Percentiles rank a stretch among this genome's conserved stretches.
These are phyloP conservation scores for Leccinum fuscescens DNA, from an alignment of 1,284 basidiomycete species.

Conservation along the genomic window DNA sequence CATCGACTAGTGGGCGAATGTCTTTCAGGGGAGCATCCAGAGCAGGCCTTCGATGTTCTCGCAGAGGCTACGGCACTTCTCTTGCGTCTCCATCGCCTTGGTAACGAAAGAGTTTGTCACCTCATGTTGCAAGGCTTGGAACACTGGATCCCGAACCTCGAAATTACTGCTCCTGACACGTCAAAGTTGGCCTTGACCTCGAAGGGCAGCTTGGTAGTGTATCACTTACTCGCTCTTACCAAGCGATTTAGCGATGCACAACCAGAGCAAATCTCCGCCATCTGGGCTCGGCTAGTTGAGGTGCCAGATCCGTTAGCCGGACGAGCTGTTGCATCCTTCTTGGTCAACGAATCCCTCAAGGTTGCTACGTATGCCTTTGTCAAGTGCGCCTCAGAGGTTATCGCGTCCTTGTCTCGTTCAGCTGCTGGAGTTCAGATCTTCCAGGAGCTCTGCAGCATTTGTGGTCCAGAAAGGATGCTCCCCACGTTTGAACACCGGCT, in stretches of 20 bases:
- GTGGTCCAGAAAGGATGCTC: slow-evolving; percentile 83
- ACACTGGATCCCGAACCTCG: slow-evolving; percentile 77
- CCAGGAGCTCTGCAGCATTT: slow-evolving; percentile 80
- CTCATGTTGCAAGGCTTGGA: slow-evolving; percentile 73
- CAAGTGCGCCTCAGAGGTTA: slow-evolving; percentile 76
- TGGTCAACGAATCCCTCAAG: slow-evolving; percentile 86
- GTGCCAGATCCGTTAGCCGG: slow-evolving; percentile 72
- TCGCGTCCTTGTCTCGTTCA: slow-evolving; percentile 83
- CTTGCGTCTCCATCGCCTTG: slow-evolving; percentile 60
- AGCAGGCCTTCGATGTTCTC: slow-evolving; percentile 68
- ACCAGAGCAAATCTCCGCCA: slow-evolving; percentile 78
- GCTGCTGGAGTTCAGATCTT: slow-evolving; percentile 73
- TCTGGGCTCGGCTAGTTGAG: slow-evolving; percentile 72
- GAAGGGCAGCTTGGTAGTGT: slow-evolving; percentile 69
- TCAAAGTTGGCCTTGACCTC: slow-evolving; percentile 43
- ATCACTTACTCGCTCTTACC: slow-evolving; percentile 84
- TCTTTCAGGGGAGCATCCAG: slow-evolving; percentile 79
- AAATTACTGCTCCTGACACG: slow-evolving; percentile 43
- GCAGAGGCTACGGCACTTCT: slow-evolving; percentile 75
- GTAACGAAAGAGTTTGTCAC: slow-evolving; percentile 47
- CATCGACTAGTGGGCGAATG: slow-evolving; percentile 77
- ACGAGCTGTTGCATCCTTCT: slow-evolving; percentile 78
- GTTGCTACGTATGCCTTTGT: slow-evolving; percentile 80
- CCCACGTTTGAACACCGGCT: slow-evolving; percentile 73
- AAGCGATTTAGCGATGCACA: slow-evolving; percentile 75